Conservation (phyloP, 2,329 filamentous ascomycete species). For the Ceratocystis papillata region DNA sequence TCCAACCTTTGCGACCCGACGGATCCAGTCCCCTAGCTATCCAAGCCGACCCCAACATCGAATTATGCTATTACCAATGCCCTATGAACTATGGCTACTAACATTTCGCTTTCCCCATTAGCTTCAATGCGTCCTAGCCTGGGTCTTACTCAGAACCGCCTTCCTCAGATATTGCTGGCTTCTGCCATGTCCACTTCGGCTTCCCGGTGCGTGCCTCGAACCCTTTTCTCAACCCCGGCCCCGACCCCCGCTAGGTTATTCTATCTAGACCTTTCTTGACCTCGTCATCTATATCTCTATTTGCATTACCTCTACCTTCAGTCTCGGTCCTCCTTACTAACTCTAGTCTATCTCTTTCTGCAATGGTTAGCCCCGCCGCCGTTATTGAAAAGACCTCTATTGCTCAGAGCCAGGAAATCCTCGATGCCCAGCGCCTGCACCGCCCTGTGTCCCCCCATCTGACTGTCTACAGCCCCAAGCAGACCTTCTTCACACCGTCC, state of each 20-base stretch:
- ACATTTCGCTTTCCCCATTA: background rate
- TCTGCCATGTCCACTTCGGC: conserved; percentile 37
- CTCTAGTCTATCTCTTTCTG: conserved; percentile 26
- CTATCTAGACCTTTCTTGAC: background rate
- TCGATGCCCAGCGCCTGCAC: conserved; percentile 66
- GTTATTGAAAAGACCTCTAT: conserved; percentile 48
- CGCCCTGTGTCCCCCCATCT: conserved; percentile 82
- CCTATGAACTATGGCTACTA: conserved; percentile 2
- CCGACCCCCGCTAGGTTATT: background rate
- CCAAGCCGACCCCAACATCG: background rate
- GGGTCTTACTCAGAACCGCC: conserved; percentile 30
- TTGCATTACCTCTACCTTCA: background rate
- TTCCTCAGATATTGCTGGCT: conserved; percentile 39
- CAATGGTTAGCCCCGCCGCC: conserved; percentile 35
- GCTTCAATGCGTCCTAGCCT: conserved; percentile 23
- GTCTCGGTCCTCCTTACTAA: conserved; percentile 14
- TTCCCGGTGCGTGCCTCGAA: conserved; percentile 35
- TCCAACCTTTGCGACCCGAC: background rate
- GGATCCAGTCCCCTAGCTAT: background rate
- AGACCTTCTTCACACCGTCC: conserved; percentile 69
- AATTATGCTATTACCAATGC: background rate
- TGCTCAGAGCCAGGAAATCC: conserved; percentile 50
- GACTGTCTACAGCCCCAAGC: conserved; percentile 70
- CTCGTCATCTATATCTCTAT: background rate
- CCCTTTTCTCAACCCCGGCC: background rate